Evolutionary conservation across 352 stramenopile genomes (phyloP), one percentile per base, ranked within the genome.

Genomic region (Globisporangium apiculatum): DNA sequence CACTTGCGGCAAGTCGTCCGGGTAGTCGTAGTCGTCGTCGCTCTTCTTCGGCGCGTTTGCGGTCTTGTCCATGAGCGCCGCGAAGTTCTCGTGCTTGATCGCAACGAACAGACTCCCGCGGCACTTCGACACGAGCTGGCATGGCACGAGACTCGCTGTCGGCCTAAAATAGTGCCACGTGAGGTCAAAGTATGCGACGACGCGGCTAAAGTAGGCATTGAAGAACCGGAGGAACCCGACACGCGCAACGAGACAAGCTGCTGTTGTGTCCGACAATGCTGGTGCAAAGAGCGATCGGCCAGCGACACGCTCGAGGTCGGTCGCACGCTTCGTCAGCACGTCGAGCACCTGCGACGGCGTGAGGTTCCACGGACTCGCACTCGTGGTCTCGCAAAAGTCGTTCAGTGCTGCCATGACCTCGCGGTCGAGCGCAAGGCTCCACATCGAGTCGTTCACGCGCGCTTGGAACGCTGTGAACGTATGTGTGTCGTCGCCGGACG

Each of bases 11-110:
- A 97, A 57, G 48, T 97, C 86, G 38, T 96, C 86, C 0, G 89
- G 89, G 59, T 97, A 97, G 46, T 97, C 89, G 61, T 97, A 97
- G 62, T 97, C 89, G 59, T 97, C 89, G 37, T 97, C 89, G 1
- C 81, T 73, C 56, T 85, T 87, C 41, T 86, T 89, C 0, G 86
- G 70, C 0, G 79, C 69, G 35, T 88, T 94, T 3, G 83, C 68
- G 4, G 89, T 97, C 15, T 74, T 77, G 37, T 88, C 73, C 61
- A 96, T 79, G 2, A 95, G 45, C 9, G 68, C 48, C 1, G 72
- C 79, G 61, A 96, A 87, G 9, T 95, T 70, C 0, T 75, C 52
- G 54, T 91, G 88, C 54, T 96, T 96, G 58, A 91, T 76, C n/a
- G 64, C 65, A 12, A 80, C 63, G 53, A 96, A 96, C 6, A 96